A percentile compares a stretch with the other conserved stretches of the same genome.
Evolutionary conservation across 768 basidiomycete genomes (phyloP).

Genomic region (Mycena vitilis): DNA sequence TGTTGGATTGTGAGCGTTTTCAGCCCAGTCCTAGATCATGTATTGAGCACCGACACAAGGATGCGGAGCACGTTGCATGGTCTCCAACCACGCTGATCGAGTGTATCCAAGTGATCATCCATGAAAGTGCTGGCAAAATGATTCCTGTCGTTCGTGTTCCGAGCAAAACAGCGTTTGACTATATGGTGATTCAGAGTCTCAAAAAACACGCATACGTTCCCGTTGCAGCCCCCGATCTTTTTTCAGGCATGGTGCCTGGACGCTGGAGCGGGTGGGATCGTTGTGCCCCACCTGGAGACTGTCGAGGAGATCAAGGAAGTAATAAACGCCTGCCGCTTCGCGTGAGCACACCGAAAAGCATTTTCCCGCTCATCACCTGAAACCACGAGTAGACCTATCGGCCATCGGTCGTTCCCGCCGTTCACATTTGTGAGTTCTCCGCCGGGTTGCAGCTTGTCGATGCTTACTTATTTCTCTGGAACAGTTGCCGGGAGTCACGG

Average conservation of each 20-base stretch:
- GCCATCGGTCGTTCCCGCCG: slow-evolving; percentile 29
- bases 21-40: too few species aligned
- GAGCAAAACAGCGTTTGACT: slow-evolving; percentile 21
- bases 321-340: slow-evolving; percentile 25
- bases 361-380: background rate
- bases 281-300: slow-evolving; percentile 29
- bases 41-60: background rate
- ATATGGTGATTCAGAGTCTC: too few species aligned
- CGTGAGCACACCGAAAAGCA: slow-evolving; percentile 15
- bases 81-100: slow-evolving; percentile 13
- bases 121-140: slow-evolving; percentile 30
- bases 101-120: slow-evolving; percentile 32
- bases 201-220: too few species aligned
- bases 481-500: slow-evolving; percentile 27
- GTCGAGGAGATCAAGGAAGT: slow-evolving; percentile 25
- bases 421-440: slow-evolving; percentile 18
- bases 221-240: too few species aligned
- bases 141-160: slow-evolving; percentile 31
- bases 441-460: background rate
- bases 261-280: slow-evolving; percentile 32
- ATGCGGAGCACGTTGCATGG: slow-evolving; percentile 32
- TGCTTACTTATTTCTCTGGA: background rate
- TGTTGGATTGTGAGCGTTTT: slow-evolving; percentile 29
- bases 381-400: slow-evolving; percentile 16
- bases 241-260: slow-evolving; percentile 31